Evolutionary conservation across 345 rosid species (phyloP), one percentile per base, ranked within the genome.

Genomic region (Zanthoxylum bungeanum): DNA sequence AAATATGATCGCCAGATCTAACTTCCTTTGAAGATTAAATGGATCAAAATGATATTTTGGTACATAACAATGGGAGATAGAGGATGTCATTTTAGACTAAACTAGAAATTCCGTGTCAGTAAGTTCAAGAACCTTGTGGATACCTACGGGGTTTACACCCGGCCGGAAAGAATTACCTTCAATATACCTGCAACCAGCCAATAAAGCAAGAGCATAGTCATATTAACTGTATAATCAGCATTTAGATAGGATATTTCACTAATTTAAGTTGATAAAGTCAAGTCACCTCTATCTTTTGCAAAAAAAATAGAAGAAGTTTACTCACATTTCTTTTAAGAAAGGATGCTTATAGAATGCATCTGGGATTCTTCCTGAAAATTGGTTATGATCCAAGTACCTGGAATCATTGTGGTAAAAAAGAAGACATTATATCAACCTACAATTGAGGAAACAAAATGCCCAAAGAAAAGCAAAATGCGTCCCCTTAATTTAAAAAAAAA

Each of bases 321-420:
- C 97, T 85, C 79, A 94, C 98, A 94, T 82, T 83, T 94, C 98
- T 84, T 92, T 94, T 82, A 94, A 82, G 83, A 80, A 85, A 22
- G 88, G 81, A 70, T 90, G 98, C 79, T 86, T 92, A 79, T 92
- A 92, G 78, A 90, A 85, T 37, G 89, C 88, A 58, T 86, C 90
- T 7, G 97, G 93, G 55, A 94, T 90, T 77, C 91, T 86, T 71
- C 98, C 98, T 0, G 91, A 74, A 77, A 94, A 94, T 69, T 90
- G 97, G 77, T 94, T 94, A 85, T 94, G 97, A 83, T 94, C 98
- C 84, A 94, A 77, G 81, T 94, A 94, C 84, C 98, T 91, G 85
- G 70, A 64, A 79, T 68, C 46, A 70, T 46, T 24, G 55, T 55
- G 1, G 47, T 64, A n/a, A n/a, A n/a, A n/a, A n/a, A n/a, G n/a